Conservation (phyloP, 2,329 filamentous ascomycete genomes). For the Pezicula carpinea region DNA sequence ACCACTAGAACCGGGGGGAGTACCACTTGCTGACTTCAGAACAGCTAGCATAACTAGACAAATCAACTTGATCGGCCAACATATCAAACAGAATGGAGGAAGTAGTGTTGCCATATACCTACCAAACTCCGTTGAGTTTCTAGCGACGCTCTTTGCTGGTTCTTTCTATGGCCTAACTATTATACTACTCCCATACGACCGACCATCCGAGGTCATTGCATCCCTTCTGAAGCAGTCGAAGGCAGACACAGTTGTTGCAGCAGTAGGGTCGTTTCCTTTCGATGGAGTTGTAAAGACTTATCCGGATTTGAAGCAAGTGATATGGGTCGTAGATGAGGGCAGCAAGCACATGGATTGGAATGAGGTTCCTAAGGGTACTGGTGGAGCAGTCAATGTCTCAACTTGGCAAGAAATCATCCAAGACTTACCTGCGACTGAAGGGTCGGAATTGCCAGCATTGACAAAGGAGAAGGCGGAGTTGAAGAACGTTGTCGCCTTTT, state of each 20-base stretch:
- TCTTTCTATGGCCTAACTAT: constrained; percentile 78
- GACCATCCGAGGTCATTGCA: constrained; percentile 63
- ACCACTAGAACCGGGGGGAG: too few relatives aligned
- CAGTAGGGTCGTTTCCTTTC: constrained; percentile 82
- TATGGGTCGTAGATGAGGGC: constrained; percentile 91
- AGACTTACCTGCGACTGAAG: constrained; percentile 56
- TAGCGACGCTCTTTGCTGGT: constrained; percentile 79
- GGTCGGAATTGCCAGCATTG: constrained; percentile 60
- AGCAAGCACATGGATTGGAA: constrained; percentile 95
- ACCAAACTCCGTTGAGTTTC: constrained; percentile 86
- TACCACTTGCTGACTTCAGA: constrained; percentile 20
- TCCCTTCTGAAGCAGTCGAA: constrained; percentile 68
- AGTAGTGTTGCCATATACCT: constrained; percentile 84
- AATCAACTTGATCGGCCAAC: constrained; percentile 80
- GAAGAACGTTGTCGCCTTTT: constrained; percentile 61
- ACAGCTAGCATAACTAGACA: constrained; percentile 71
- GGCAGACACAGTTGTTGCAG: constrained; percentile 77
- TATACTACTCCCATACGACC: constrained; percentile 80
- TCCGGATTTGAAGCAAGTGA: constrained; percentile 66
- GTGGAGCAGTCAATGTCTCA: constrained; percentile 71
- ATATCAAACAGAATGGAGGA: constrained; percentile 66
- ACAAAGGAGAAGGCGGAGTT: constrained; percentile 44
- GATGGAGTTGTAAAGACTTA: constrained; percentile 66
- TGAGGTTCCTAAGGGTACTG: constrained; percentile 73
- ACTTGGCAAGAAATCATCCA: constrained; percentile 90